Evolutionary conservation across 495 filamentous ascomycete genomes (phyloP).

Genomic region (Aspergillus wentii): DNA sequence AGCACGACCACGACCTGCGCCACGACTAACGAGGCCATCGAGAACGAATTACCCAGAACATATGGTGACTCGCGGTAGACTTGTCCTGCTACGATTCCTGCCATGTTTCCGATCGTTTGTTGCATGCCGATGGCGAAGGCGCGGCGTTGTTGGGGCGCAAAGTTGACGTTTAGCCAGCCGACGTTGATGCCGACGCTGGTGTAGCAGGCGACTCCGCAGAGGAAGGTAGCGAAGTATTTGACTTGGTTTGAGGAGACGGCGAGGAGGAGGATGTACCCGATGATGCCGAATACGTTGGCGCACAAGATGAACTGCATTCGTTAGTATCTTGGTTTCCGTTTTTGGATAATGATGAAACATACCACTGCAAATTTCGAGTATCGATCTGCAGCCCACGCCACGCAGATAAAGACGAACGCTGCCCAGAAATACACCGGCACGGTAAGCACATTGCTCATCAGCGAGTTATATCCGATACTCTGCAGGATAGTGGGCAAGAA

Average conservation of each 20-base stretch:
- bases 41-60: conserved; percentile 44
- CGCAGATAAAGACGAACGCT: conserved; percentile 35
- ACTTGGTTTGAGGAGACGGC: conserved; percentile 33
- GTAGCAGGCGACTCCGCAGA: conserved; percentile 48
- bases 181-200: conserved; percentile 47
- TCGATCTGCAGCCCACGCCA: conserved; percentile 36
- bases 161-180: conserved; percentile 54
- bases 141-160: conserved; percentile 52
- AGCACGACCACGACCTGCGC: conserved; percentile 28
- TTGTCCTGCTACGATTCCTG: conserved; percentile 49
- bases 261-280: conserved; percentile 49
- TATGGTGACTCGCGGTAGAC: conserved; percentile 49
- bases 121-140: conserved; percentile 53
- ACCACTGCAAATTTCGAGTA: conserved; percentile 33
- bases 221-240: conserved; percentile 53
- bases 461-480: conserved; percentile 44
- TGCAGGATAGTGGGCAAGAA: conserved; percentile 55
- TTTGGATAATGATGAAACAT: conserved; percentile 1
- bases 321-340: too few species aligned
- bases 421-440: conserved; percentile 41
- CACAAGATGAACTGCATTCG: conserved; percentile 28
- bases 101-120: conserved; percentile 54
- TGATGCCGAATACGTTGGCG: conserved; percentile 40
- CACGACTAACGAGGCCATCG: conserved; percentile 37
- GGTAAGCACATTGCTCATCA: conserved; percentile 43